Evolutionary conservation across 768 basidiomycete genomes (phyloP), one percentile per base, ranked within the genome.

Genomic region (Russula compacta): DNA sequence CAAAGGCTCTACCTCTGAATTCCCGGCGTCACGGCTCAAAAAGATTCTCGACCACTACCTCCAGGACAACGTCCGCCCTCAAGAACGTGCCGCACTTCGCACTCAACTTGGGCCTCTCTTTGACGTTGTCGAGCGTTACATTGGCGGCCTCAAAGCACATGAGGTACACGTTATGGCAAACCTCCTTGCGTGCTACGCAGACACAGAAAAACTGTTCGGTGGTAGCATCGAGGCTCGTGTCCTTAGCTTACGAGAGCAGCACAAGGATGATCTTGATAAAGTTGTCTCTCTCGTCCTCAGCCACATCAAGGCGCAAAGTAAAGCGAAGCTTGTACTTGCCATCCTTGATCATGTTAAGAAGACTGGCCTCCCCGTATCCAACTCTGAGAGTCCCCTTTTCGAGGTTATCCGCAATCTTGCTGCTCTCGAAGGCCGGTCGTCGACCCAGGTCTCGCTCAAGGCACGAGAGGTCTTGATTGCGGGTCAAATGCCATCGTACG

Each of bases 381-480:
- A 86, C 64, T 69, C 83, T 6, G 93, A 97, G 57, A 81, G 84
- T 59, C 76, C 78, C 52, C 75, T 98, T 64, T 85, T 85, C 71
- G 79, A 86, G 61, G 87, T 90, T 29, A 77, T 97, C 60, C 86
- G 86, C 68, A 83, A 82, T 49, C 82, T 98, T 42, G 91, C 95
- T 55, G 81, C 82, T 36, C 80, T 98, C 39, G 95, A 98, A 74
- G 87, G 91, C 51, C 89, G 93, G 69, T 92, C 92, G 6, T 95
- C 95, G n/a, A 90, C 85, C 35, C 79, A 86, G 58, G 95, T 98
- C 39, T 82, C 95, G 3, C 75, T 99, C 65, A 98, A 95, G 74
- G 97, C 97, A 44, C 89, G 97, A 49, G 97, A 99, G 76, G 97
- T 97, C 7, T 81, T 98, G 50, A 98, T 99, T 69, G 81, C 92